Conservation (phyloP, 2,329 filamentous ascomycete genomes). For the Calonectria henricotiae region DNA sequence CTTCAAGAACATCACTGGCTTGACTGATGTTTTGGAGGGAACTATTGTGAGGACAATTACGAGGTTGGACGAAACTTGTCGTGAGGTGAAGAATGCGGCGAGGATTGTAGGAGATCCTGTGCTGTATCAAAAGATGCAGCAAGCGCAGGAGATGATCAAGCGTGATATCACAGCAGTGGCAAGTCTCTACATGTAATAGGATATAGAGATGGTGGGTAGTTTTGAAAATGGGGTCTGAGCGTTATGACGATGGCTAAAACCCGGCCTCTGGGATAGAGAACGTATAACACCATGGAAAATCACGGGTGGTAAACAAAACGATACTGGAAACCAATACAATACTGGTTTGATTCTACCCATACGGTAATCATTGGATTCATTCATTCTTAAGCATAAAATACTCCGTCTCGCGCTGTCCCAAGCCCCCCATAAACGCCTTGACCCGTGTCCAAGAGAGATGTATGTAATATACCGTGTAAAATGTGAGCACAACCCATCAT, state of each 20-base stretch:
- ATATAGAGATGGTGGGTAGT: not conserved
- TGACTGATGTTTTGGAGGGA: conserved; percentile 97
- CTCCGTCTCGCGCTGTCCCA: conserved; percentile 37
- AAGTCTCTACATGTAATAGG: conserved; percentile 86
- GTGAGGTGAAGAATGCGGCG: conserved; percentile 97
- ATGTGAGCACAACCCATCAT: conserved; percentile 20
- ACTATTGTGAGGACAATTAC: conserved; percentile 98
- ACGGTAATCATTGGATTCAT: conserved; percentile 29
- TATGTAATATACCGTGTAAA: conserved; percentile 23
- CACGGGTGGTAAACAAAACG: not conserved
- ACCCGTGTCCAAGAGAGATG: conserved; percentile 43
- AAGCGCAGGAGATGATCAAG: conserved; percentile 98
- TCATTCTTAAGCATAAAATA: conserved; percentile 22
- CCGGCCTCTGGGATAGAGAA: not conserved
- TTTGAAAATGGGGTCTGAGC: not conserved
- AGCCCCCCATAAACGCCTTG: conserved; percentile 47
- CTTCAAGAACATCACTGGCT: conserved; percentile 96
- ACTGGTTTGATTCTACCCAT: not conserved
- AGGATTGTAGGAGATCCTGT: conserved; percentile 95
- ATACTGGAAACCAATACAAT: not conserved
- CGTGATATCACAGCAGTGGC: conserved; percentile 93
- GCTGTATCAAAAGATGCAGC: conserved; percentile 96
- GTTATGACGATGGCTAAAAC: not conserved
- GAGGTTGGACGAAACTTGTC: conserved; percentile 93
- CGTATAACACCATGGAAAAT: not conserved